Base-by-base conservation (phyloP, 345 rosid genomes). In the Fremontodendron californicum region DNA sequence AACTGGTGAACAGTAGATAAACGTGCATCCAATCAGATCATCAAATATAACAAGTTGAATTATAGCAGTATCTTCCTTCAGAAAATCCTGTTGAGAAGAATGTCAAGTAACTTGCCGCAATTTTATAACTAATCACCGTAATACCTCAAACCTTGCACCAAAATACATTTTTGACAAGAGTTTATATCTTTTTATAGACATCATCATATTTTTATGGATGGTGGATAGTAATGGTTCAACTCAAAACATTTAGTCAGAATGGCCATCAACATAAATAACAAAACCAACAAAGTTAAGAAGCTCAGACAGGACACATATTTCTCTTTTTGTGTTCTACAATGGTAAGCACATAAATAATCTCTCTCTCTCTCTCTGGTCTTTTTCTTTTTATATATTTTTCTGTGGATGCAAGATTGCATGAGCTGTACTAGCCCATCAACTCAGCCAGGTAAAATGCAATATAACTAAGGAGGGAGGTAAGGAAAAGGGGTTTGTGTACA, bases 21-120 rank as follows among this genome's bases (percentile, higher is more conserved):
- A 90, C 31, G 85, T 62, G 85, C 90, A 84, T 78, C 88, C 87
- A 89, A 83, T 87, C 83, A 86, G 88, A 86, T 84, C 89, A 90
- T 88, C 91, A 91, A 80, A 85, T 85, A 86, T 87, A 86, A 90
- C 85, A 90, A 85, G 87, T 85, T 82, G 88, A 84, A 84, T 73
- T 84, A 91, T 82, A 91, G 90, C 91, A 88, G 88, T 89, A 88
- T 89, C 99, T 87, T 87, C 97, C 97, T 86, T 89, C 91, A 84
- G 92, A 83, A 77, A 86, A 87, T 84, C 97, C 94, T 87, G 96
- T 88, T 89, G 90, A 91, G 84, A 85, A 89, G 86, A 89, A 85
- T 81, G 90, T 85, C 89, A 87, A 81, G 88, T 80, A 90, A 89
- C 85, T 87, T 84, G 88, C 85, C 51, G 86, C 94, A 93, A 79